Evolutionary conservation across 257 asterid species (phyloP).

Genomic region (Fraxinus americana): DNA sequence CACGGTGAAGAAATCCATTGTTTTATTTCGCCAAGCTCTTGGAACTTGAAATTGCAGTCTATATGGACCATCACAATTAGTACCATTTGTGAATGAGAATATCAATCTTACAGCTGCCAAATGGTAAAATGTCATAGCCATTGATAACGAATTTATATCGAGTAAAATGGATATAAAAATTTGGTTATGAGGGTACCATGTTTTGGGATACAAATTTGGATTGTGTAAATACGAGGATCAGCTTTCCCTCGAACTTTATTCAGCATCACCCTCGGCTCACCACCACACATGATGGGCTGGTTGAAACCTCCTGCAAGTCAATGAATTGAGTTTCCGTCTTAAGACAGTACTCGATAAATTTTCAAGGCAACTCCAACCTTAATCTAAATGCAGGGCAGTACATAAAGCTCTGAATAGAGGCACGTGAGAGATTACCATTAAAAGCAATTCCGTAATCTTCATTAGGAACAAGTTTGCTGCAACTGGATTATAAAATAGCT

Average conservation of each 20-base stretch:
- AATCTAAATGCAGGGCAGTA: background rate
- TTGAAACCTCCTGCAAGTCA: conserved; percentile 74
- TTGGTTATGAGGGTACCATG: conserved; percentile 48
- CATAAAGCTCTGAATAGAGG: background rate
- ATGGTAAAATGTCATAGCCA: background rate
- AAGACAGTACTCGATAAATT: too few relatives aligned
- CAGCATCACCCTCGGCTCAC: conserved; percentile 90
- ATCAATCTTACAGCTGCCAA: conserved; percentile 79
- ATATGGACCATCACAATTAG: conserved; percentile 90
- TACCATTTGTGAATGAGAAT: conserved; percentile 84
- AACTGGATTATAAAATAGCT: conserved; percentile 80
- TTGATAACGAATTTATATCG: background rate
- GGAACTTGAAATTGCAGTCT: conserved; percentile 79
- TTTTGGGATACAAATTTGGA: conserved; percentile 86
- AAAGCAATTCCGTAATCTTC: conserved; percentile 75
- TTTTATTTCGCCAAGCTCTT: conserved; percentile 67
- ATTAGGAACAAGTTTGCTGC: conserved; percentile 60
- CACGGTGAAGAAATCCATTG: conserved; percentile 62
- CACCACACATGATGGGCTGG: conserved; percentile 96
- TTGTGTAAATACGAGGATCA: conserved; percentile 69
- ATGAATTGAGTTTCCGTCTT: background rate
- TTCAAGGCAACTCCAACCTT: background rate
- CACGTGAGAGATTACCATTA: conserved; percentile 48
- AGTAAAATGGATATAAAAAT: background rate
- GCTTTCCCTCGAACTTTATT: conserved; percentile 75